Evolutionary conservation across 192 early-diverging fungal genomes (phyloP), one percentile per base, ranked within the genome.

Genomic region (Backusella luteola): DNA sequence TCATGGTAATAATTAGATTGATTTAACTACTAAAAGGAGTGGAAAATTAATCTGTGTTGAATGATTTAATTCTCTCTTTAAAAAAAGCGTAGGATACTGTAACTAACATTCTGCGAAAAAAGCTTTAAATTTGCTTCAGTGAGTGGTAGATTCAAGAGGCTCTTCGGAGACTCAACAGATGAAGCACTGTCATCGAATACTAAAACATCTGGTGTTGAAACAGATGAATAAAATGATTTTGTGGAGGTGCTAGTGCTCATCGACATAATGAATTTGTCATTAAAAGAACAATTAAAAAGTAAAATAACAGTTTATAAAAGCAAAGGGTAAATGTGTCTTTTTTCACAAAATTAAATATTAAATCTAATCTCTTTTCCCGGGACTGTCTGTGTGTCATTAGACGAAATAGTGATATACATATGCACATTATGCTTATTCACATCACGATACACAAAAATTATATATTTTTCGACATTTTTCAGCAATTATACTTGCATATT

Each of bases 311-410:
- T 63, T 29, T 11, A 63, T 29, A 29, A 63, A 63, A 23, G 29
- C 8, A 14, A 29, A 9, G 21, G 21, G 8, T 26, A 4, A 63
- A 63, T 26, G 14, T 63, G 15, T 44, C 2, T 17, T 44, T 44
- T 44, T 44, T 44, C 42, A 14, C 14, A 63, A 23, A n/a, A 12
- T 26, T 14, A 23, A 63, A 63, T 23, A 23, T 63, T 63, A 23
- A 63, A 63, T 29, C 3, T 29, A 26, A 63, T 29, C 23, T 26
- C 7, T 63, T 63, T 14, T 26, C 26, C 56, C 26, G 56, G 23
- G 56, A 63, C 56, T 63, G 26, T 49, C 46, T 63, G 56, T 63
- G 56, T 63, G 26, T 63, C 56, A 63, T 63, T 29, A 63, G 56
- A 63, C 29, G 56, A 63, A 63, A 63, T 29, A 29, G 12, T 63